Evolutionary conservation across 805 yeast species (phyloP).

Genomic region (Candida saitoana): DNA sequence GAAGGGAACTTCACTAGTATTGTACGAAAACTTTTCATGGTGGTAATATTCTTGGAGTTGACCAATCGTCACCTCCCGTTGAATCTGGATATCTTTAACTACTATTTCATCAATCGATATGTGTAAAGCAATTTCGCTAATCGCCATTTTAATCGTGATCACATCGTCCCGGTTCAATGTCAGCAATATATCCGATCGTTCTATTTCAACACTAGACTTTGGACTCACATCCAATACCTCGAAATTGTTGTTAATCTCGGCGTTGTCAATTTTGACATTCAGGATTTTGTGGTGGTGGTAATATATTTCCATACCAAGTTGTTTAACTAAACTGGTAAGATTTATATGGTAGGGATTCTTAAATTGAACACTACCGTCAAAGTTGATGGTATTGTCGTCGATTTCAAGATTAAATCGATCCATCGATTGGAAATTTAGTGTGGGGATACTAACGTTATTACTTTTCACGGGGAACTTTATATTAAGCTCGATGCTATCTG

Average conservation of each 20-base stretch:
- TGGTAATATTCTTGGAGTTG: neutral
- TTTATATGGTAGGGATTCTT: neutral
- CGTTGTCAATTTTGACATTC: neutral
- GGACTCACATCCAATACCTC: neutral
- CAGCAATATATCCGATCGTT: neutral
- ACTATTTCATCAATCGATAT: neutral
- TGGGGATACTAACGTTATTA: neutral
- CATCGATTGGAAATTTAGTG: neutral
- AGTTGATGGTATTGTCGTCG: neutral
- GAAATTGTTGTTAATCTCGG: neutral
- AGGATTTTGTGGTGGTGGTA: neutral
- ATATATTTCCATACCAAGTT: neutral
- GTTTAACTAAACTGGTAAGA: neutral
- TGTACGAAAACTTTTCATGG: neutral
- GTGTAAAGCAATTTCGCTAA: neutral
- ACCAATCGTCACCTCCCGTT: neutral
- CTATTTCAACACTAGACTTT: neutral
- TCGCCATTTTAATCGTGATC: neutral
- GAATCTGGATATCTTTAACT: neutral
- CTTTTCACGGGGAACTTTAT: neutral
- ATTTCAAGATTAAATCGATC: slow-evolving; percentile 3
- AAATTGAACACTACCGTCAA: neutral
- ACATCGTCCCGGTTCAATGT: neutral
- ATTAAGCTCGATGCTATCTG: slow-evolving; percentile 11
- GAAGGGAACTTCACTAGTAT: slow-evolving; percentile 3